Conservation (phyloP, 2,329 filamentous ascomycete genomes). For the Claviceps arundinis region DNA sequence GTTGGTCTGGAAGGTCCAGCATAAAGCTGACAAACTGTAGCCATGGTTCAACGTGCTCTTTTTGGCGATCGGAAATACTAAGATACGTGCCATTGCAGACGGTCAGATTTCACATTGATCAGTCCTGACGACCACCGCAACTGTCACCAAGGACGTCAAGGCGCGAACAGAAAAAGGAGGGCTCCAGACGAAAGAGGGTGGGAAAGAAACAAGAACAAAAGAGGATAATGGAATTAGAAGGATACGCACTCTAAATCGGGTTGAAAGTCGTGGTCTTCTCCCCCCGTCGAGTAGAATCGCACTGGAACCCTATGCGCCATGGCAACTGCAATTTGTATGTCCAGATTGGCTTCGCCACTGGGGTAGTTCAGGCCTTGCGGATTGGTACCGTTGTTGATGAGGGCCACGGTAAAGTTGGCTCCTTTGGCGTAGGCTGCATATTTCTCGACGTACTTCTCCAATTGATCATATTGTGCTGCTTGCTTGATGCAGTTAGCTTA, state of each 20-base stretch:
- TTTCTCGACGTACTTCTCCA: constrained; percentile 39
- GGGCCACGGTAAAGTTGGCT: constrained; percentile 41
- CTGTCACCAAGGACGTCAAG: too few relatives aligned
- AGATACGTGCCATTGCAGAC: neutral
- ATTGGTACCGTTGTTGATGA: constrained; percentile 44
- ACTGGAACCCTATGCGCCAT: constrained; percentile 22
- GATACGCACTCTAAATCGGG: constrained; percentile 22
- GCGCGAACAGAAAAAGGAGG: too few relatives aligned
- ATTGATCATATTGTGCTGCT: constrained; percentile 39
- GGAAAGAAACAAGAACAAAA: too few relatives aligned
- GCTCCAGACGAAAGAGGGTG: too few relatives aligned
- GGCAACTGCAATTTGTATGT: constrained; percentile 22
- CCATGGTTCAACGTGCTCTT: constrained; percentile 49
- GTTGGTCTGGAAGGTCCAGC: constrained; percentile 34
- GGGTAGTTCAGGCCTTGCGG: constrained; percentile 24
- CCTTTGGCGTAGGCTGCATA: constrained; percentile 39
- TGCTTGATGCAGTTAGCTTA: constrained; percentile 19
- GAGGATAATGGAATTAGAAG: too few relatives aligned
- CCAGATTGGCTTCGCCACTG: constrained; percentile 24
- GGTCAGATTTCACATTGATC: too few relatives aligned
- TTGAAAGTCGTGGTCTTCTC: constrained; percentile 16
- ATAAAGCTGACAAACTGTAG: constrained; percentile 50
- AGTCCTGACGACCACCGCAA: too few relatives aligned
- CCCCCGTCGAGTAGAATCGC: constrained; percentile 19
- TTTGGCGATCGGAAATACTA: constrained; percentile 16